phyloP scores from a whole-genome alignment of 495 filamentous ascomycete genomes.

The Xylaria intraflava region DNA sequence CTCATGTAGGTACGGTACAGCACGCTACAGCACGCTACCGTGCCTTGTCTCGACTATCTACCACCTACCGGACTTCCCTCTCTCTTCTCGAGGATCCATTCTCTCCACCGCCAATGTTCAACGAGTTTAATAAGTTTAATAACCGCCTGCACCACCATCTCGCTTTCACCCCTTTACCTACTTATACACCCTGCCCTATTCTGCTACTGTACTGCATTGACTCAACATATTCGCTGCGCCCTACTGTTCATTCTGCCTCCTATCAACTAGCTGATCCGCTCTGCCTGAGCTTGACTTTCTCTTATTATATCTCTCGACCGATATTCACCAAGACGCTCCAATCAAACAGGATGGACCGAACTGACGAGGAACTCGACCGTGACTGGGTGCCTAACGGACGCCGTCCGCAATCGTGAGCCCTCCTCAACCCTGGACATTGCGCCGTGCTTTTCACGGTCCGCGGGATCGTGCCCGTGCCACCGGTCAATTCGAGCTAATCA shows the following conservation, averaged over 20 bases:
- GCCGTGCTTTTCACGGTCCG: neutral
- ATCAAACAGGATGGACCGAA: slow-evolving; percentile 28
- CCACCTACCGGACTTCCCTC: neutral
- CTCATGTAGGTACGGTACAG: neutral
- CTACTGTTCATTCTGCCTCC: neutral
- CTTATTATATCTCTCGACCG: neutral
- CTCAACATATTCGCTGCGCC: neutral
- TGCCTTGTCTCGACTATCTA: slow-evolving; percentile 11
- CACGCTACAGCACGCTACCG: neutral
- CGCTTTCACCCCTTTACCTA: slow-evolving; percentile 1
- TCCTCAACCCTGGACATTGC: slow-evolving; percentile 2
- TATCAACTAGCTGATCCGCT: neutral
- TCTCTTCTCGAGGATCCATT: slow-evolving; percentile 12
- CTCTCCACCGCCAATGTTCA: slow-evolving; percentile 25
- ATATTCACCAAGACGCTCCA: neutral
- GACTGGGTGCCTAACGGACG: slow-evolving; percentile 70
- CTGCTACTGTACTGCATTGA: slow-evolving; percentile 19
- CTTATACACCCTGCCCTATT: too few relatives aligned
- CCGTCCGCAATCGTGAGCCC: slow-evolving; percentile 75
- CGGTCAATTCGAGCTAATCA: neutral
- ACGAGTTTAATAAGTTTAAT: slow-evolving; percentile 11
- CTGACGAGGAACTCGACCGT: slow-evolving; percentile 60
- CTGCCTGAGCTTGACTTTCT: neutral
- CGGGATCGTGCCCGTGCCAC: neutral
- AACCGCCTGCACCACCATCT: slow-evolving; percentile 8